These are phyloP conservation scores for Atkinsonella texensis DNA, from an alignment of 2,329 filamentous ascomycete species.

Conservation along the genomic window DNA sequence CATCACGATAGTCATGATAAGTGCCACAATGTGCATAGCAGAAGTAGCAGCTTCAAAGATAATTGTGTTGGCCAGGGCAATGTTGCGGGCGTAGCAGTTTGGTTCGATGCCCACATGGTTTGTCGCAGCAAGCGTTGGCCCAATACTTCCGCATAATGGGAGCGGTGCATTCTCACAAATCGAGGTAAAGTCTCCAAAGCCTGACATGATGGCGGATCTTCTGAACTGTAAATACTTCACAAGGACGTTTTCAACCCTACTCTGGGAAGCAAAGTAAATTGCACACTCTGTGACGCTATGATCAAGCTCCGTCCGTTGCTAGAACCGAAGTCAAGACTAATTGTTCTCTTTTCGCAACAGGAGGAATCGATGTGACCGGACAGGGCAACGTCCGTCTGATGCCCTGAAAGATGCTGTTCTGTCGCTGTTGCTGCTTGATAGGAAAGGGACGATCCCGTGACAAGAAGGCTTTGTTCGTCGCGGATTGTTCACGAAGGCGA, in stretches of 20 bases:
- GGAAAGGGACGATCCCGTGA: too few relatives aligned
- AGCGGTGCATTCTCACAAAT: constrained; percentile 80
- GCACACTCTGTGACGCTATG: too few relatives aligned
- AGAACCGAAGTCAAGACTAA: too few relatives aligned
- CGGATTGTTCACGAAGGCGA: too few relatives aligned
- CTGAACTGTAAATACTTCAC: not conserved
- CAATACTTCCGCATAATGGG: constrained; percentile 78
- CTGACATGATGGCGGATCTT: constrained; percentile 45
- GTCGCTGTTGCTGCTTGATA: too few relatives aligned
- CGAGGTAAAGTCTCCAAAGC: constrained; percentile 79
- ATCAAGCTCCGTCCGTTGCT: too few relatives aligned
- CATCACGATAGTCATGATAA: constrained; percentile 94
- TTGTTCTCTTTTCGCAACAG: too few relatives aligned
- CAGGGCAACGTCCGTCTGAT: too few relatives aligned
- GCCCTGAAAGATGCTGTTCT: too few relatives aligned
- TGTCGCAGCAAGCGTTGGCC: constrained; percentile 56
- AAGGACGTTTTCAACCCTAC: not conserved
- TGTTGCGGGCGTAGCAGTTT: constrained; percentile 84
- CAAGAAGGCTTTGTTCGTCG: too few relatives aligned
- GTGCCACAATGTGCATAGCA: constrained; percentile 81
- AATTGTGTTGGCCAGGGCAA: constrained; percentile 94
- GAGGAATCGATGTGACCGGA: too few relatives aligned
- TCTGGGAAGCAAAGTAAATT: not conserved
- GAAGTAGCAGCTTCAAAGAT: constrained; percentile 91
- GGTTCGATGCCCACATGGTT: constrained; percentile 70